Evolutionary conservation across 2,329 filamentous ascomycete genomes (phyloP).

Genomic region (Fusarium sarcochroum): DNA sequence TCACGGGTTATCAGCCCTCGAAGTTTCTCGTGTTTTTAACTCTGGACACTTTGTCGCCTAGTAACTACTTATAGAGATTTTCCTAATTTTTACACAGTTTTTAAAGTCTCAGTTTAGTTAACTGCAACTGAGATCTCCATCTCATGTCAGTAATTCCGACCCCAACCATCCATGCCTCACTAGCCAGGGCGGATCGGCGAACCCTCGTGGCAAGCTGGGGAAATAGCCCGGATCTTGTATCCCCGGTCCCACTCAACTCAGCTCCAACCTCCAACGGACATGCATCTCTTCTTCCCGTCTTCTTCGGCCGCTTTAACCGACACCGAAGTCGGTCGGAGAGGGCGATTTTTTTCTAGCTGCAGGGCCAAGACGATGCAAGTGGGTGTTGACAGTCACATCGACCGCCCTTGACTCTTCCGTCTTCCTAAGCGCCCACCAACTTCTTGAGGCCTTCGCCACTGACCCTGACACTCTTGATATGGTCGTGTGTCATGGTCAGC

Average conservation of each 20-base stretch:
- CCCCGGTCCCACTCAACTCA: slow-evolving; percentile 18
- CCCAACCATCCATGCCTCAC: not conserved
- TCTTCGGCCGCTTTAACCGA: slow-evolving; percentile 26
- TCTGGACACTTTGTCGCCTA: too few species aligned
- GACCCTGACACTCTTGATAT: slow-evolving; percentile 6
- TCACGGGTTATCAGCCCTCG: too few species aligned
- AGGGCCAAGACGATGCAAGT: slow-evolving; percentile 42
- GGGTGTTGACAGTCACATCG: slow-evolving; percentile 28
- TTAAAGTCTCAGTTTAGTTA: not conserved
- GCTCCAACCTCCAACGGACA: not conserved
- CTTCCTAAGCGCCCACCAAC: slow-evolving; percentile 27
- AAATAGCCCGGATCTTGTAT: slow-evolving; percentile 36
- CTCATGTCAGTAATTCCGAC: not conserved
- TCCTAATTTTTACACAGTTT: too few species aligned
- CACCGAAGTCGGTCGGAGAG: slow-evolving; percentile 40
- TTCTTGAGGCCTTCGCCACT: slow-evolving; percentile 40
- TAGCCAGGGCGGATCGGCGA: not conserved
- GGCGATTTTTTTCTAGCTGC: slow-evolving; percentile 28
- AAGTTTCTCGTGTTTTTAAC: too few species aligned
- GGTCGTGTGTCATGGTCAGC: slow-evolving; percentile 26
- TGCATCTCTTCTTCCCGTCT: not conserved
- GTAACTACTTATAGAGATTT: too few species aligned
- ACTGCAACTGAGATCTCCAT: not conserved
- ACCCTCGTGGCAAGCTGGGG: slow-evolving; percentile 15
- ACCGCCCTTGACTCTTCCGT: slow-evolving; percentile 1